Conservation (phyloP, 1,284 basidiomycete genomes). For the Moniliophthora roreri region DNA sequence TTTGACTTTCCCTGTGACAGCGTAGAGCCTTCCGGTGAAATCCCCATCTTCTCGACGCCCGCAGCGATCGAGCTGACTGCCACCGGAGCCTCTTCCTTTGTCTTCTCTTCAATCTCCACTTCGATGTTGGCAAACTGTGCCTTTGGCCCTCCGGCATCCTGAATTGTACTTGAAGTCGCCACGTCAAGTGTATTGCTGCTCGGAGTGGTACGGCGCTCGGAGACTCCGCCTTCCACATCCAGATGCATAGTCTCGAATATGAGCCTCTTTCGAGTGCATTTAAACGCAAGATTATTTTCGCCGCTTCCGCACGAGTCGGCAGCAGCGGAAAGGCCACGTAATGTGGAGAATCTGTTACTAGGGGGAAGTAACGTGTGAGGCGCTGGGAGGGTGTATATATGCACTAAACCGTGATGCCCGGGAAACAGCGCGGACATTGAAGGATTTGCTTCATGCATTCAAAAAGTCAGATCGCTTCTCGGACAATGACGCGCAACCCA, state of each 20-base stretch:
- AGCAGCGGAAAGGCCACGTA: slow-evolving; percentile 70
- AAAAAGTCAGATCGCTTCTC: slow-evolving; percentile 8
- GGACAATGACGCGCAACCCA: slow-evolving; percentile 32
- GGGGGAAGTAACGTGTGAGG: slow-evolving; percentile 69
- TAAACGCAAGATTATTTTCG: slow-evolving; percentile 96
- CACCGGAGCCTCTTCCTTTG: slow-evolving; percentile 8
- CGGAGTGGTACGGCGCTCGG: slow-evolving; percentile 77
- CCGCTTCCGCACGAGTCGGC: slow-evolving; percentile 55
- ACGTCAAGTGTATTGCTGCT: slow-evolving; percentile 19
- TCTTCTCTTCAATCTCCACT: slow-evolving; percentile 22
- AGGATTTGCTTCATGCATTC: slow-evolving; percentile 54
- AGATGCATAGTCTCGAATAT: slow-evolving; percentile 92
- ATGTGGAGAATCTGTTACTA: slow-evolving; percentile 72
- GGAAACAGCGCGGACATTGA: slow-evolving; percentile 70
- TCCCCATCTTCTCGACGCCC: not conserved
- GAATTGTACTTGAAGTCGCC: no score
- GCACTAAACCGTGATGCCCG: slow-evolving; percentile 81
- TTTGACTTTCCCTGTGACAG: slow-evolving; percentile 31
- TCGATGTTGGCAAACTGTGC: slow-evolving; percentile 20
- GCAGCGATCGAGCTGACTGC: not conserved
- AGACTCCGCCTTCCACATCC: slow-evolving; percentile 89
- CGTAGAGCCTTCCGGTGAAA: slow-evolving; percentile 4
- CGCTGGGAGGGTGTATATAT: slow-evolving; percentile 71
- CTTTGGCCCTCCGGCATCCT: not conserved
- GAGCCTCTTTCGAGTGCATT: slow-evolving; percentile 84